These are phyloP conservation scores for Pyrenula aspistea DNA, from an alignment of 495 filamentous ascomycete species.

Conservation along the genomic window DNA sequence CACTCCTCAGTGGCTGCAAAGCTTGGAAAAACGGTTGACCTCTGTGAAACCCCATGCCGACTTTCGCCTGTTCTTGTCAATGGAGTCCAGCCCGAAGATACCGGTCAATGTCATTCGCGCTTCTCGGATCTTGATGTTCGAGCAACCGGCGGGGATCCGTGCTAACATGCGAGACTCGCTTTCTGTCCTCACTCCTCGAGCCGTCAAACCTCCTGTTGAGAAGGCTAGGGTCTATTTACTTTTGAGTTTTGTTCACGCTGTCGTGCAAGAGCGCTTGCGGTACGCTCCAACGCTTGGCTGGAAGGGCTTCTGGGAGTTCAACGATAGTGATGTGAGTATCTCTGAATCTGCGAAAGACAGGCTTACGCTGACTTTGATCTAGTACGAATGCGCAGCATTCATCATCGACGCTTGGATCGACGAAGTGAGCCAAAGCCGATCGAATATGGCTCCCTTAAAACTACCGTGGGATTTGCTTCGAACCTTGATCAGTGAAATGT, in stretches of 20 bases:
- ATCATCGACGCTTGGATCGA: slow-evolving; percentile 97
- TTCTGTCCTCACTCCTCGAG: slow-evolving; percentile 64
- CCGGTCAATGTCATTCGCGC: slow-evolving; percentile 91
- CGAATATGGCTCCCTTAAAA: slow-evolving; percentile 84
- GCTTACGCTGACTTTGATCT: slow-evolving; percentile 18
- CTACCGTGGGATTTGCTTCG: slow-evolving; percentile 97
- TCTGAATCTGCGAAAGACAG: neutral
- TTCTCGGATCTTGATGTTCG: slow-evolving; percentile 91
- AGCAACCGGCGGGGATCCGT: slow-evolving; percentile 90
- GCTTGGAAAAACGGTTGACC: slow-evolving; percentile 90
- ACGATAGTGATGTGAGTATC: slow-evolving; percentile 86
- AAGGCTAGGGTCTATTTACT: slow-evolving; percentile 83
- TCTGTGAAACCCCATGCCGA: slow-evolving; percentile 88
- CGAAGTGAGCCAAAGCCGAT: slow-evolving; percentile 62
- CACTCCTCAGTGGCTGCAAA: slow-evolving; percentile 90
- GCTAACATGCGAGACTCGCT: slow-evolving; percentile 99
- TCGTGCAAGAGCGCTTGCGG: slow-evolving; percentile 88
- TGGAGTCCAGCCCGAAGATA: slow-evolving; percentile 95
- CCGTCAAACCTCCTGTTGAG: slow-evolving; percentile 76
- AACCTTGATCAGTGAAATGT: slow-evolving; percentile 82
- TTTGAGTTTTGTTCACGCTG: slow-evolving; percentile 89
- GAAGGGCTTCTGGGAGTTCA: slow-evolving; percentile 99
- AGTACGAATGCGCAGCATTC: slow-evolving; percentile 95
- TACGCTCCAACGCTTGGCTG: slow-evolving; percentile 93
- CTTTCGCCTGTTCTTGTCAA: slow-evolving; percentile 92